Evolutionary conservation across 2,329 filamentous ascomycete species (phyloP).

Genomic region (Cordyceps fumosorosea): DNA sequence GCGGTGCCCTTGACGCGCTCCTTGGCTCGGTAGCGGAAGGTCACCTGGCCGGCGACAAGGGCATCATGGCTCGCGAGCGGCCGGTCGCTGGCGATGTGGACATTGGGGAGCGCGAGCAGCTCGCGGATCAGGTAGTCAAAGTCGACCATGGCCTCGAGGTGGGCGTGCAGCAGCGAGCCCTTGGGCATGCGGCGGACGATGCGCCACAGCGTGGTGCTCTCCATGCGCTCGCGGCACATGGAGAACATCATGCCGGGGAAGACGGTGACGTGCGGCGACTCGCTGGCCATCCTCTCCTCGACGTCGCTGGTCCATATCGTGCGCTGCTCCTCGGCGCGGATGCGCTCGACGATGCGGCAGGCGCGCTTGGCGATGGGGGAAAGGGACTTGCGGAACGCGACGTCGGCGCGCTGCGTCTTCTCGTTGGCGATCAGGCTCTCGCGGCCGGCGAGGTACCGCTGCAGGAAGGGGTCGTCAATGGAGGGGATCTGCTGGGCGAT

Average conservation of each 20-base stretch:
- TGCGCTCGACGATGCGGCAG: slow-evolving; percentile 70
- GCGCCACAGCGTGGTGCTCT: slow-evolving; percentile 75
- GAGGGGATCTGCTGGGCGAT: slow-evolving; percentile 49
- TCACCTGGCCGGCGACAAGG: slow-evolving; percentile 48
- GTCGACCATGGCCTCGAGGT: slow-evolving; percentile 87
- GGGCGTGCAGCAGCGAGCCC: slow-evolving; percentile 76
- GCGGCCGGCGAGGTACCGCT: slow-evolving; percentile 73
- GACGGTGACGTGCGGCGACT: slow-evolving; percentile 52
- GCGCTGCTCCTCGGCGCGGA: slow-evolving; percentile 69
- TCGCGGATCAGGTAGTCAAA: slow-evolving; percentile 71
- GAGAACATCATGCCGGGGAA: slow-evolving; percentile 93
- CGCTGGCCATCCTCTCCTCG: slow-evolving; percentile 61
- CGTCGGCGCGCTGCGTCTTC: slow-evolving; percentile 70
- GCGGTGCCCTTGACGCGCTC: slow-evolving; percentile 35
- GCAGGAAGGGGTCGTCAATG: slow-evolving; percentile 66
- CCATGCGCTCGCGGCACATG: slow-evolving; percentile 78
- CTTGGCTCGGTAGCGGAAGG: slow-evolving; percentile 54
- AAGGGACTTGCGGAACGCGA: slow-evolving; percentile 63
- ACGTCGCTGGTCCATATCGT: slow-evolving; percentile 70
- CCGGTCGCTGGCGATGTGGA: slow-evolving; percentile 60
- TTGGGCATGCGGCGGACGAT: slow-evolving; percentile 87
- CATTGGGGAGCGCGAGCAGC: slow-evolving; percentile 63
- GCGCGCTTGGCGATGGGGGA: slow-evolving; percentile 75
- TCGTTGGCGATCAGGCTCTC: slow-evolving; percentile 73
- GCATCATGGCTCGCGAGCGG: slow-evolving; percentile 49